These are phyloP conservation scores for Petunia hybrid DNA, from an alignment of 305 asterid species.

Conservation along the genomic window DNA sequence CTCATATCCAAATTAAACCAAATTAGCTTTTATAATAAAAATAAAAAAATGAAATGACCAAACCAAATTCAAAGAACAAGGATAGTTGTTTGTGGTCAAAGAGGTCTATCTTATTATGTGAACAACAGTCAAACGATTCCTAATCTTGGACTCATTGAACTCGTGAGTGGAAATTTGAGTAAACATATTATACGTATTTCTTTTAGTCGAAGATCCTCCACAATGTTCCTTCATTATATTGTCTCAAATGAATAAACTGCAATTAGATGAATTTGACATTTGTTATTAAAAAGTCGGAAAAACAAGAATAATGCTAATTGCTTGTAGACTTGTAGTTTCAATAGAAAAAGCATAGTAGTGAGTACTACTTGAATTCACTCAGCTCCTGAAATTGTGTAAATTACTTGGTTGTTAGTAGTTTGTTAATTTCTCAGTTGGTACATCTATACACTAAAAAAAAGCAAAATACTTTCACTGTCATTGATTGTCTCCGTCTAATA, in stretches of 20 bases:
- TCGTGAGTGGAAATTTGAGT: background rate
- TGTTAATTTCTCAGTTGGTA: background rate
- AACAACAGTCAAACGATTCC: background rate
- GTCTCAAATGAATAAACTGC: background rate
- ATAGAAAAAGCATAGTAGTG: background rate
- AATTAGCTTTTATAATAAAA: background rate
- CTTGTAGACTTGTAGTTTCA: background rate
- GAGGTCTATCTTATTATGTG: background rate
- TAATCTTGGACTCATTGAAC: background rate
- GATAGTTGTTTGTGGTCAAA: background rate
- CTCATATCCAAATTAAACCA: no score
- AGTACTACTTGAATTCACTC: background rate
- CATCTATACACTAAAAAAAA: background rate
- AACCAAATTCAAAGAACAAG: constrained; percentile 4
- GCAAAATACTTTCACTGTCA: background rate
- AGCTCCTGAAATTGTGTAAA: background rate
- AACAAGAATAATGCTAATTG: background rate
- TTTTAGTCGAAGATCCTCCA: background rate
- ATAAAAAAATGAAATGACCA: background rate
- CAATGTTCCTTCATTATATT: background rate
- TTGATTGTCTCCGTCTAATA: background rate
- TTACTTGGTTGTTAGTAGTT: background rate
- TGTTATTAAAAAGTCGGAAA: background rate
- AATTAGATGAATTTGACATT: background rate
- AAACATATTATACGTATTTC: background rate